phyloP scores from a whole-genome alignment of 73 alveolate genomes.

The Uronychia binucleata region DNA sequence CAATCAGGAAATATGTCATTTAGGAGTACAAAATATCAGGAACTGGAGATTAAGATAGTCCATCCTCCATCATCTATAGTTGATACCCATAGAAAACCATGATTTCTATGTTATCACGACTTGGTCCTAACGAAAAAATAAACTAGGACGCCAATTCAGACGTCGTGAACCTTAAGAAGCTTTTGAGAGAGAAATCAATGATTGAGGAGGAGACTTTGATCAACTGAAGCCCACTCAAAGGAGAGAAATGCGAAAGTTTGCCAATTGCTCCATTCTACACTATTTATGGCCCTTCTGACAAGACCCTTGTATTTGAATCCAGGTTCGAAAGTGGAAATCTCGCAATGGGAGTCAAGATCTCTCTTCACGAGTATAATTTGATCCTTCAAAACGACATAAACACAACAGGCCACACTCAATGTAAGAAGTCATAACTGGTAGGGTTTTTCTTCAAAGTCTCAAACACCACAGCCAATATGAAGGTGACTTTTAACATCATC shows the following conservation, averaged over 20 bases:
- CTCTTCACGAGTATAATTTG: slow-evolving; percentile 74
- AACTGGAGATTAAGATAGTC: not conserved
- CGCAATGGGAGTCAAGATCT: slow-evolving; percentile 36
- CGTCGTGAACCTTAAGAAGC: not conserved
- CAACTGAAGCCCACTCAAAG: not conserved
- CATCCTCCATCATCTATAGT: not conserved
- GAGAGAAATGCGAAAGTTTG: not conserved
- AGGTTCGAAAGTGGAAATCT: slow-evolving; percentile 90
- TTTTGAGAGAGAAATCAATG: not conserved
- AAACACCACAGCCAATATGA: slow-evolving; percentile 36
- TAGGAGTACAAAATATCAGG: not conserved
- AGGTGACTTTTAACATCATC: slow-evolving; percentile 92
- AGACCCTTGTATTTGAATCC: slow-evolving; percentile 84
- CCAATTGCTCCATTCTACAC: slow-evolving; percentile 56
- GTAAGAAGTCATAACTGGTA: slow-evolving; percentile 5
- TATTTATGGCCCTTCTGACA: slow-evolving; percentile 63
- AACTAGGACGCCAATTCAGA: not conserved
- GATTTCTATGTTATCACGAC: not conserved
- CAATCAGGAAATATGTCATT: not conserved
- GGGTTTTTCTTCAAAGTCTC: slow-evolving; percentile 74
- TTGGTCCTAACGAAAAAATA: not conserved
- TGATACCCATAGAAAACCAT: not conserved
- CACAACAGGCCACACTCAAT: slow-evolving; percentile 82
- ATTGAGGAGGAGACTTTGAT: not conserved
- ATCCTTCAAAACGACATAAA: slow-evolving; percentile 78